These are phyloP conservation scores for Mycena galopus DNA, from an alignment of 768 basidiomycete genomes.

Conservation along the genomic window DNA sequence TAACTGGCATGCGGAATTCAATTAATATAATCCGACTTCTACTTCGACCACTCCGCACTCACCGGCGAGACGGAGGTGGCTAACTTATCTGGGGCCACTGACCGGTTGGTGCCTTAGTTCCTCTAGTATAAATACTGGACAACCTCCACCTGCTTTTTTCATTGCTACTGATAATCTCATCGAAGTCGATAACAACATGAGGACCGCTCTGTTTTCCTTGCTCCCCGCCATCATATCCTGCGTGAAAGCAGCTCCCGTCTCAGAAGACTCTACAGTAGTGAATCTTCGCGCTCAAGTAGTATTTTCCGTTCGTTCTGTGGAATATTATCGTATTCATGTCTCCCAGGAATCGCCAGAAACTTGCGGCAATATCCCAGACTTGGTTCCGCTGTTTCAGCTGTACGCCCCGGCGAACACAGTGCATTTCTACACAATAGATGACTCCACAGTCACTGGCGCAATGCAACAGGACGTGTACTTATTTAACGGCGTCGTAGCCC, in stretches of 20 bases:
- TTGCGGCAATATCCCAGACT: background rate
- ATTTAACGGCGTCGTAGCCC: background rate
- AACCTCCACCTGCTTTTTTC: conserved; percentile 3
- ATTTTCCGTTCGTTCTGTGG: background rate
- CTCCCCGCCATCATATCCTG: background rate
- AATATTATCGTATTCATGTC: background rate
- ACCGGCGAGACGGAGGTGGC: conserved; percentile 2
- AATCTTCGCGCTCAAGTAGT: background rate
- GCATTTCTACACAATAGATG: background rate
- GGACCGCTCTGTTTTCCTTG: conserved; percentile 1
- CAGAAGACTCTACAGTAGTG: background rate
- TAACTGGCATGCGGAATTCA: background rate
- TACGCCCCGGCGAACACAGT: background rate
- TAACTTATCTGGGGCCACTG: background rate
- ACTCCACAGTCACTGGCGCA: background rate
- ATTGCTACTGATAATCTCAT: background rate
- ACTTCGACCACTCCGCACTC: background rate
- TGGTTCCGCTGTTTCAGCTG: background rate
- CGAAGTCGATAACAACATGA: conserved; percentile 9
- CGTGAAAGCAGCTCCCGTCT: background rate
- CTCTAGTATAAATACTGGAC: conserved; percentile 11
- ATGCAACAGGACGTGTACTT: background rate
- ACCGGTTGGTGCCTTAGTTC: background rate
- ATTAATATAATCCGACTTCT: background rate
- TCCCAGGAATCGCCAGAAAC: conserved; percentile 2